Base-by-base conservation (phyloP, 2,329 filamentous ascomycete genomes). In the Akanthomyces muscarius region DNA sequence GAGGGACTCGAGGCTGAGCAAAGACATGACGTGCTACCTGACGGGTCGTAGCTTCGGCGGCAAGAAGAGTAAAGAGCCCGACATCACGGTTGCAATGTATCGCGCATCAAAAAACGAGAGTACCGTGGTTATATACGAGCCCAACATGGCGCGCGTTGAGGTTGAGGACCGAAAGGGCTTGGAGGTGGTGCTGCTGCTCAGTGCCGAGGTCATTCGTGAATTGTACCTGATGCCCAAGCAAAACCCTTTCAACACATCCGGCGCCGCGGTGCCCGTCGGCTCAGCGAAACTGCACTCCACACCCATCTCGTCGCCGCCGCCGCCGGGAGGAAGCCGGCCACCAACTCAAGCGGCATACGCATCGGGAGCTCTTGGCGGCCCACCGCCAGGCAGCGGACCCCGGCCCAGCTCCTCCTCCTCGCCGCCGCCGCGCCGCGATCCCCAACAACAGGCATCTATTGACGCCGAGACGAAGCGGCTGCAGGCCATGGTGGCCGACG, bases 161-260 rank as follows among this genome's bases (percentile, higher is more conserved):
- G 87, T 98, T 65, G 92, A 99, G 74, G 95, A 99, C 75, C 87
- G 89, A 63, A 98, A 97, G 74, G 95, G 95, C 0, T 79, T 98
- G 4, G 95, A 99, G 73, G 85, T 98, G 1, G 88, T 93, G 1
- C 76, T 98, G 21, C 72, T 89, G 23, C 74, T 89, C 23, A 80
- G 84, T 33, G 84, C 86, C 1, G 83, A 87, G 68, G 83, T 87
- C 38, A 87, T 90, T 64, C 82, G 85, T 50, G 87, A 90, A 68
- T 77, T 90, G 47, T 89, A 85, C 69, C 78, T 89, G 33, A 80
- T 83, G 64, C 83, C 87, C 5, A 84, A 87, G 62, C 83, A 84
- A 21, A 90, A 96, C 68, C 81, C 87, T 5, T 98, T 97, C 78
- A 95, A 97, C 72, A 81, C 92, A 44, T 77, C 80, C 11, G 82